Evolutionary conservation across 805 yeast genomes (phyloP), one percentile per base, ranked within the genome.

Genomic region (Ogataea nonfermentans): DNA sequence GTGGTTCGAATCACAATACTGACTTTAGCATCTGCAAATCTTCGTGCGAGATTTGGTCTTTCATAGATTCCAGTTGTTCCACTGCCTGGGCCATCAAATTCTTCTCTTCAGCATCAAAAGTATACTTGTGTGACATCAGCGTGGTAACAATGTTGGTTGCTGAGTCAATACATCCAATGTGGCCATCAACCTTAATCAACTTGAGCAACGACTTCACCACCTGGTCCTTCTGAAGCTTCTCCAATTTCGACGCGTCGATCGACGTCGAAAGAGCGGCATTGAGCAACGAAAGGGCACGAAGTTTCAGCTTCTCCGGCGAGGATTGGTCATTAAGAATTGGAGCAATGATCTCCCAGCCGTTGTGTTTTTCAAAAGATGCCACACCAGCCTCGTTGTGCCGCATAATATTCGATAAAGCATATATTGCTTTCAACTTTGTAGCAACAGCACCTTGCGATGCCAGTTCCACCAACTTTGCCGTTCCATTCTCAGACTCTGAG

Each of bases 321-420:
- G 36, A 30, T 7, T 37, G 11, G 22, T 43, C 31, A n/a, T 37
- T 25, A 24, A 63, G 30, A 3, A 55, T 29, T 2, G 49, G 46
- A 1, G 70, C 60, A 12, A 82, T 55, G 11, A 74, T 51, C 4
- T 66, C 64, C 83, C 95, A 83, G 7, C 97, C 97, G 12, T 74
- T 59, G 4, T 60, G 49, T 22, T 66, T 58, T 28, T 67, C 74
- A 52, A 93, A 91, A 44, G 67, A 57, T 4, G 66, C 62, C 42
- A 78, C 78, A 3, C 79, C 82, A 0, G 63, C 64, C 19, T 65
- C 62, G 55, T 78, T 81, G 63, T 91, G 90, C 55, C 95, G 77
- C 6, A 88, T 62, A 10, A 81, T 67, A 27, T 82, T 79, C 0
- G 95, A 76, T 12, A 91, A 62, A 0, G 97, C 96, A 57, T 84